Evolutionary conservation across 805 yeast species (phyloP).

Genomic region (Metschnikowia cerradonensis): DNA sequence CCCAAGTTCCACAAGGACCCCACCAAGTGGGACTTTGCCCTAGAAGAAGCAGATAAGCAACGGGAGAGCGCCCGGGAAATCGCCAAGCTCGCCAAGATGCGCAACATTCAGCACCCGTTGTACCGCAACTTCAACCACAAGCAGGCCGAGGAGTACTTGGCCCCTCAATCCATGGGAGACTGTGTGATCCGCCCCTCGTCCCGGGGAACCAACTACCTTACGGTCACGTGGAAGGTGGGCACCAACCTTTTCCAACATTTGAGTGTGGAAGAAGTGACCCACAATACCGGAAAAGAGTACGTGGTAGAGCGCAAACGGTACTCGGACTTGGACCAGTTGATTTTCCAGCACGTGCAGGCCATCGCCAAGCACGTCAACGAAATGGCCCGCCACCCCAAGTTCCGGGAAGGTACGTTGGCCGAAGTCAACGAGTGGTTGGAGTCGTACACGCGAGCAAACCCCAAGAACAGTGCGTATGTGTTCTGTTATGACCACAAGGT

Average conservation of each 20-base stretch:
- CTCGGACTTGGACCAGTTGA: conserved; percentile 88
- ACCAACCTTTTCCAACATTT: conserved; percentile 88
- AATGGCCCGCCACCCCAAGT: conserved; percentile 83
- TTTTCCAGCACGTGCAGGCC: conserved; percentile 81
- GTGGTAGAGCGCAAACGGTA: conserved; percentile 69
- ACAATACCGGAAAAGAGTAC: conserved; percentile 54
- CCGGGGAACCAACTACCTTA: conserved; percentile 79
- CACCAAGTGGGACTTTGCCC: conserved; percentile 74
- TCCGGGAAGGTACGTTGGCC: conserved; percentile 69
- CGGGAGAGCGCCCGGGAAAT: conserved; percentile 58
- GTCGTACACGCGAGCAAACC: conserved; percentile 86
- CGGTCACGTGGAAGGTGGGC: conserved; percentile 95
- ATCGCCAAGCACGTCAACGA: conserved; percentile 79
- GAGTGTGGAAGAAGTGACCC: conserved; percentile 73
- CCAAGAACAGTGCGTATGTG: conserved; percentile 83
- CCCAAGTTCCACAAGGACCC: conserved; percentile 51
- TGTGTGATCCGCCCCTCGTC: conserved; percentile 94
- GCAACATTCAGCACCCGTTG: conserved; percentile 87
- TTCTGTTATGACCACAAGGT: conserved; percentile 85
- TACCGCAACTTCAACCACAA: conserved; percentile 76
- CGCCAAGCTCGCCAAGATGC: conserved; percentile 62
- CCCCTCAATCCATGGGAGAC: conserved; percentile 86
- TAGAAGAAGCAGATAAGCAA: conserved; percentile 63
- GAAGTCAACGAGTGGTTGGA: conserved; percentile 86
- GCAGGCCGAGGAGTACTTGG: conserved; percentile 92